These are phyloP conservation scores for Meyerozyma smithsonii DNA, from an alignment of 1,139 yeast genomes.

Conservation along the genomic window DNA sequence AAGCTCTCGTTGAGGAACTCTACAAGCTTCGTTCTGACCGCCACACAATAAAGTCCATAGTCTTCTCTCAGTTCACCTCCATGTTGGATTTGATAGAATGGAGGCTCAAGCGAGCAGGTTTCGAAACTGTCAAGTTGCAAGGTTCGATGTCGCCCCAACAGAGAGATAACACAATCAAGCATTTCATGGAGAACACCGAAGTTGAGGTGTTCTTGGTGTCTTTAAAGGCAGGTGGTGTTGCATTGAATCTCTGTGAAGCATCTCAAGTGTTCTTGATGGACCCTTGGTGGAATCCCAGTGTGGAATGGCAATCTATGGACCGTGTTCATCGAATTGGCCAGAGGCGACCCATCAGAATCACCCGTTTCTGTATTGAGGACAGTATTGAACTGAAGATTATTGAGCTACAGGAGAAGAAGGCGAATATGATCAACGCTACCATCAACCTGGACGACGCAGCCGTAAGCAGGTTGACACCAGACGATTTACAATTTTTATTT, in stretches of 20 bases:
- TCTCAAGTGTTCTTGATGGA: constrained; percentile 92
- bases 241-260: constrained; percentile 91
- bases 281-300: constrained; percentile 99
- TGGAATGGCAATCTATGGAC: constrained; percentile 98
- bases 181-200: constrained; percentile 85
- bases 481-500: constrained; percentile 90
- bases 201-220: constrained; percentile 94
- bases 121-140: constrained; percentile 85
- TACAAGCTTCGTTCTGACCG: constrained; percentile 81
- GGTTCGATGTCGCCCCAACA: constrained; percentile 97
- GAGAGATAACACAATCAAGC: constrained; percentile 82
- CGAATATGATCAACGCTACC: constrained; percentile 96
- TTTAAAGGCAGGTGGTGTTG: constrained; percentile 97
- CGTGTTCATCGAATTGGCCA: constrained; percentile 98
- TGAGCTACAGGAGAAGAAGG: constrained; percentile 94
- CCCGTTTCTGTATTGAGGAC: constrained; percentile 90
- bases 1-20: constrained; percentile 89
- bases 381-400: constrained; percentile 94
- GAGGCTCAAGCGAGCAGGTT: constrained; percentile 91
- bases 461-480: constrained; percentile 80
- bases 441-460: constrained; percentile 91
- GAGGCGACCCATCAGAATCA: constrained; percentile 88
- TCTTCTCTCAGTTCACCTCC: constrained; percentile 93
- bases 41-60: constrained; percentile 90
- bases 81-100: constrained; percentile 95